Evolutionary conservation across 1,284 basidiomycete species (phyloP), one percentile per base, ranked within the genome.

Genomic region (Gomphus sp.): DNA sequence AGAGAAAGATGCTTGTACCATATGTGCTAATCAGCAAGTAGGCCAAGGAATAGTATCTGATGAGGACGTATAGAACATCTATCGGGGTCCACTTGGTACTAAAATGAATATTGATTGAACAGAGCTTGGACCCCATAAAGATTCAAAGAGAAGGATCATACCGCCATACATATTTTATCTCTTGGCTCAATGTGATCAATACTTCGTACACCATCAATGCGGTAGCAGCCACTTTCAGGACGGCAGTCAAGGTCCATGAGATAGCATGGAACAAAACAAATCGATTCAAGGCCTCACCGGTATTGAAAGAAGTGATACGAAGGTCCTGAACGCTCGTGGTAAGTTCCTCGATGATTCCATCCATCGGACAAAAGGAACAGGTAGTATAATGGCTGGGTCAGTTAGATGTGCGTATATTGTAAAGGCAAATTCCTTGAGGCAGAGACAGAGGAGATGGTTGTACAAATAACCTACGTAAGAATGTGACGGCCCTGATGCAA

Each of bases 11-110:
- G 8, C 11, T n/a, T 14, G 22, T 37, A 58, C 57, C 50, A 36
- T 58, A 58, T 25, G 50, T 16, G 44, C 47, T 58, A 11, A 58
- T n/a, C 6, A 58, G 22, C 22, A 58, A 34, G 14, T 41, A 58
- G 12, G 18, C 36, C 33, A 58, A 28, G 10, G 57, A 18, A n/a
- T 52, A 58, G 39, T 58, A 58, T 58, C 57, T 33, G n/a, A 58
- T 53, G 8, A 53, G 8, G 22, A 58, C 37, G n/a, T 58, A 36
- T 10, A 53, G 11, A 16, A 53, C 16, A 44, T 41, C 18, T 41
- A 58, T 39, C 10, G 14, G n/a, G 8, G 57, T 31, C 57, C 57
- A 58, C 9, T 50, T 31, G 11, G 50, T 31, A 10, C 57, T 58
- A 34, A 2, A 45, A 41, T 39, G 12, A 3, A 11, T 18, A 10